phyloP scores from a whole-genome alignment of 148 eudicot genomes.

The Hydrangea macrophylla region DNA sequence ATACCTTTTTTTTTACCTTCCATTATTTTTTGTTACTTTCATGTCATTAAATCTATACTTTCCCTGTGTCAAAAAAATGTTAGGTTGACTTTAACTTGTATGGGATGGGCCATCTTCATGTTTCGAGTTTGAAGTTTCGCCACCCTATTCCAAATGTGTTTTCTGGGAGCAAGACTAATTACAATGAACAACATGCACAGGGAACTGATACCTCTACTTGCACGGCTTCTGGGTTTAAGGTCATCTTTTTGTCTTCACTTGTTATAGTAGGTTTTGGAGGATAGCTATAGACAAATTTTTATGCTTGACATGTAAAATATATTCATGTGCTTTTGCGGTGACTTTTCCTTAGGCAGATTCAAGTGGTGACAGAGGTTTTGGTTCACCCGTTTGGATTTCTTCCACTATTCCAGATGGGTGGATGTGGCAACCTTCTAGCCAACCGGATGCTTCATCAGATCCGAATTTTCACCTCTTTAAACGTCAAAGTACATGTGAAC shows the following conservation, averaged over 20 bases:
- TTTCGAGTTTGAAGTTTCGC: slow-evolving; percentile 77
- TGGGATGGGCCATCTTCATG: slow-evolving; percentile 96
- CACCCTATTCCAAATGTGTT: slow-evolving; percentile 57
- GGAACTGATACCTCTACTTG: slow-evolving; percentile 17
- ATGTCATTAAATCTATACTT: too few relatives aligned
- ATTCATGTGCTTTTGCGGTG: slow-evolving; percentile 5
- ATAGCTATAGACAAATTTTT: neutral
- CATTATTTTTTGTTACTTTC: too few relatives aligned
- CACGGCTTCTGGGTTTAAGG: slow-evolving; percentile 50
- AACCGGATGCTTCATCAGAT: slow-evolving; percentile 40
- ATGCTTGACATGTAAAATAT: neutral
- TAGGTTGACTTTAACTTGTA: slow-evolving; percentile 88
- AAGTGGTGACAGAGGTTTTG: slow-evolving; percentile 22
- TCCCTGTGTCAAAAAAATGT: neutral
- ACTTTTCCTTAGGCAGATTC: slow-evolving; percentile 59
- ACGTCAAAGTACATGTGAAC: slow-evolving; percentile 81
- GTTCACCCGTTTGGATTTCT: slow-evolving; percentile 56
- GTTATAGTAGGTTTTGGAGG: neutral
- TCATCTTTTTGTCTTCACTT: slow-evolving; percentile 17
- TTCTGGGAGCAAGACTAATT: slow-evolving; percentile 18
- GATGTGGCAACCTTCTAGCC: slow-evolving; percentile 56
- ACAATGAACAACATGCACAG: slow-evolving; percentile 10
- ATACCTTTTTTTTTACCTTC: too few relatives aligned
- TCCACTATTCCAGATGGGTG: slow-evolving; percentile 74
- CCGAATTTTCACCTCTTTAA: slow-evolving; percentile 26